Percentiles rank a stretch among this genome's conserved stretches.
phyloP scores from a whole-genome alignment of 306 rosid species.

The Spatholobus suberectus region DNA sequence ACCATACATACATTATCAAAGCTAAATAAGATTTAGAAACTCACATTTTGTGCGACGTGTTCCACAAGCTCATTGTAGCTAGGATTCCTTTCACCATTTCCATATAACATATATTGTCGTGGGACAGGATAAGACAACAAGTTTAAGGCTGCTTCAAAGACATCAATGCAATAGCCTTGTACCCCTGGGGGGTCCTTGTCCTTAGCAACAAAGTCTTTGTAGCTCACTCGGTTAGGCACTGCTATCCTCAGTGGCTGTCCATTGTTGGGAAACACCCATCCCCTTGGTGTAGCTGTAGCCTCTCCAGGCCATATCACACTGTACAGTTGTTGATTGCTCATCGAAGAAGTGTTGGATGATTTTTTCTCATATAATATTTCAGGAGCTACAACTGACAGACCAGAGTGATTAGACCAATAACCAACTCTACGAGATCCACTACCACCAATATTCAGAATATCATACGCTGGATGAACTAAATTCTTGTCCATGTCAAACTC shows the following conservation, averaged over 20 bases:
- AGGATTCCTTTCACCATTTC: conserved; percentile 74
- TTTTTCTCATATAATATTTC: conserved; percentile 58
- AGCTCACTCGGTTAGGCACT: conserved; percentile 76
- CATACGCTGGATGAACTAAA: conserved; percentile 72
- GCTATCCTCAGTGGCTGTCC: conserved; percentile 83
- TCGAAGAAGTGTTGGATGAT: conserved; percentile 44
- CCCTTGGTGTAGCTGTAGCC: conserved; percentile 55
- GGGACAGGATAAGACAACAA: conserved; percentile 89
- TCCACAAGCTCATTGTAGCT: conserved; percentile 53
- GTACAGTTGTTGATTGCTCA: conserved; percentile 51
- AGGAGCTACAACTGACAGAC: conserved; percentile 66
- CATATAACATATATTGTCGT: conserved; percentile 60
- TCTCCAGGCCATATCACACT: conserved; percentile 92
- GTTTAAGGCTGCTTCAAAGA: conserved; percentile 84
- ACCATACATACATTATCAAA: not conserved
- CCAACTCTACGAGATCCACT: conserved; percentile 65
- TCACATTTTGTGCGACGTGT: conserved; percentile 75
- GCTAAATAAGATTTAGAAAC: conserved; percentile 41
- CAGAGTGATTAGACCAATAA: conserved; percentile 79
- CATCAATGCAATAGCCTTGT: conserved; percentile 78
- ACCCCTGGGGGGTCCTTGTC: conserved; percentile 69
- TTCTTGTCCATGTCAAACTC: conserved; percentile 66
- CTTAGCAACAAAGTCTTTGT: conserved; percentile 66
- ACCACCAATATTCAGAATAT: conserved; percentile 76
- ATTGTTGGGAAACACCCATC: conserved; percentile 94